Percentiles rank a stretch among this genome's conserved stretches.
These are phyloP conservation scores for Brachypodium distachyon DNA, from an alignment of 202 grass and related monocot genomes.

Conservation along the genomic window DNA sequence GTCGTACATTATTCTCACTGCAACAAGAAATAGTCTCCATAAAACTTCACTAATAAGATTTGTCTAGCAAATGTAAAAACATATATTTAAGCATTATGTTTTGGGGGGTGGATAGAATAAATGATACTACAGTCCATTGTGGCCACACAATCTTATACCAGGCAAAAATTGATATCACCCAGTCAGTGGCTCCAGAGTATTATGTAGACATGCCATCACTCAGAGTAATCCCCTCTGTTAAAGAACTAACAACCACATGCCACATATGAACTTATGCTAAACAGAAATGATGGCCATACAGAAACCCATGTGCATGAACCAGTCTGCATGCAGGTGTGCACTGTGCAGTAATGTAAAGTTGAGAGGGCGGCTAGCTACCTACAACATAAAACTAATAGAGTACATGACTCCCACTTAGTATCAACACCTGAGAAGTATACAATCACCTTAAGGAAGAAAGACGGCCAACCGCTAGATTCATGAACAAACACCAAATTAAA, in stretches of 20 bases:
- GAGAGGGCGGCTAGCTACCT: not conserved
- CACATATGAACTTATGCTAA: not conserved
- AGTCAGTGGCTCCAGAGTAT: not conserved
- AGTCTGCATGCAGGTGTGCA: not conserved
- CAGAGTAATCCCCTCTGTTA: not conserved
- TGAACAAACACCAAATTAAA: conserved; percentile 2
- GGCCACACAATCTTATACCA: not conserved
- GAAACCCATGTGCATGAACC: not conserved
- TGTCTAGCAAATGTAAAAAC: conserved; percentile 1
- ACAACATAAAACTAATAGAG: not conserved
- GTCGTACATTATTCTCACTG: conserved; percentile 85
- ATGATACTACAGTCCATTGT: not conserved
- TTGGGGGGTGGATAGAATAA: not conserved
- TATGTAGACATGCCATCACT: not conserved
- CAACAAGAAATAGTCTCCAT: conserved; percentile 22
- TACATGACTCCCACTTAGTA: not conserved
- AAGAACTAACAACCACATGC: conserved; percentile 6
- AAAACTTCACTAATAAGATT: not conserved
- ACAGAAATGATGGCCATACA: not conserved
- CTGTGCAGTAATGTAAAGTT: not conserved
- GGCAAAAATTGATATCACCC: conserved; percentile 4
- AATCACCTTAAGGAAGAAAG: not conserved
- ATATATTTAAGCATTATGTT: not conserved
- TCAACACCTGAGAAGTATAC: conserved; percentile 13
- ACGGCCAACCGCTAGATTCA: not conserved